phyloP scores from a whole-genome alignment of 768 basidiomycete genomes.

The Hericium rajendrae region DNA sequence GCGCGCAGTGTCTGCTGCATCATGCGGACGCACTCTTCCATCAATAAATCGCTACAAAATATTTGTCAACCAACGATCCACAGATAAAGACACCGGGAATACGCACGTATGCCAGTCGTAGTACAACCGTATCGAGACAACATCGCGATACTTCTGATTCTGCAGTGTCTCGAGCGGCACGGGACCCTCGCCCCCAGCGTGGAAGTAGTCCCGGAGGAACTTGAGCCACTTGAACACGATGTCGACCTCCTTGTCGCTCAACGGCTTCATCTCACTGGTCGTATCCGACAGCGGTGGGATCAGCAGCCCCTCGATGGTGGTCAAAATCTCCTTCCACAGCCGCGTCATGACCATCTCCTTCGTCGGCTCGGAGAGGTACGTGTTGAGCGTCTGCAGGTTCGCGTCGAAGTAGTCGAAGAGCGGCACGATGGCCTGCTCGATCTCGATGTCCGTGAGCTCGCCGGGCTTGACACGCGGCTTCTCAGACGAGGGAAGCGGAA shows the following conservation, averaged over 20 bases:
- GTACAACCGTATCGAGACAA: slow-evolving; percentile 83
- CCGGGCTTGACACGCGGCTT: slow-evolving; percentile 73
- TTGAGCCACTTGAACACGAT: slow-evolving; percentile 99
- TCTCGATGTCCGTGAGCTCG: slow-evolving; percentile 84
- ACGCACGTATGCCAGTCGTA: slow-evolving; percentile 92
- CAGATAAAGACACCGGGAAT: background rate
- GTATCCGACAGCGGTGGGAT: slow-evolving; percentile 84
- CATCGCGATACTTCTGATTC: slow-evolving; percentile 91
- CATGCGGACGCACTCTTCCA: slow-evolving; percentile 93
- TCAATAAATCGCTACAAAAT: slow-evolving; percentile 59
- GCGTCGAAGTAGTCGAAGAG: slow-evolving; percentile 96
- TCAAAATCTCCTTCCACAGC: slow-evolving; percentile 93
- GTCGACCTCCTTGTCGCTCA: slow-evolving; percentile 94
- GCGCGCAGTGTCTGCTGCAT: slow-evolving; percentile 82
- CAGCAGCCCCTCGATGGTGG: slow-evolving; percentile 76
- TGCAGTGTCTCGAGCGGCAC: slow-evolving; percentile 79
- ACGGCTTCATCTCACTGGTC: slow-evolving; percentile 81
- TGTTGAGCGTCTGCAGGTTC: slow-evolving; percentile 86
- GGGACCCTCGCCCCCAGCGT: slow-evolving; percentile 88
- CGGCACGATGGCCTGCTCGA: slow-evolving; percentile 84
- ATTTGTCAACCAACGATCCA: slow-evolving; percentile 7
- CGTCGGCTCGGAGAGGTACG: slow-evolving; percentile 71
- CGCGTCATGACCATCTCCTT: slow-evolving; percentile 88
- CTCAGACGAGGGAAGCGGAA: slow-evolving; percentile 65
- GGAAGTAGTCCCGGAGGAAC: slow-evolving; percentile 94